Conservation (phyloP, 1,139 yeast species). For the Lodderomyces orthopsilosis region DNA sequence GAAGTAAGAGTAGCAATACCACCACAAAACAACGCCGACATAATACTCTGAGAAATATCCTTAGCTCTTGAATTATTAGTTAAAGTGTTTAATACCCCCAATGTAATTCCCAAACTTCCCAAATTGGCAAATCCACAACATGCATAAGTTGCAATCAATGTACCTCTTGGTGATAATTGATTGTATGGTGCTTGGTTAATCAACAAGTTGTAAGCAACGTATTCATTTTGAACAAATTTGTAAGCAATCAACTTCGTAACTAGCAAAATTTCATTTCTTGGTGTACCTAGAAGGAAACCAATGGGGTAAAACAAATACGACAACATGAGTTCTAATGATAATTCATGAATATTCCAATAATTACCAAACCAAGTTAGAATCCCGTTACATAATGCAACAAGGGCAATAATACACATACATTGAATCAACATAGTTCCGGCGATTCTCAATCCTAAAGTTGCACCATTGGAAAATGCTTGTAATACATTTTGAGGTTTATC, state of each 20-base stretch:
- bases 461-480: conserved; percentile 65
- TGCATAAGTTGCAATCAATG: conserved; percentile 61
- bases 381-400: conserved; percentile 59
- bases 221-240: conserved; percentile 65
- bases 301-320: conserved; percentile 62
- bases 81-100: conserved; percentile 60
- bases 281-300: conserved; percentile 60
- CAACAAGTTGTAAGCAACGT: conserved; percentile 53
- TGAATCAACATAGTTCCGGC: conserved; percentile 63
- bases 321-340: conserved; percentile 56
- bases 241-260: conserved; percentile 55
- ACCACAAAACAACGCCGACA: conserved; percentile 55
- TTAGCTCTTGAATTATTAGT: conserved; percentile 52
- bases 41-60: conserved; percentile 48
- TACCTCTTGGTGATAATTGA: conserved; percentile 51
- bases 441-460: conserved; percentile 56
- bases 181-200: conserved; percentile 44
- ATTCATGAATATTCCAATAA: conserved; percentile 55
- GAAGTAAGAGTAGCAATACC: conserved; percentile 55
- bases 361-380: conserved; percentile 63
- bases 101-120: conserved; percentile 62
- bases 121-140: conserved; percentile 66
- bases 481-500: conserved; percentile 52
- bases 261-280: conserved; percentile 52
- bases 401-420: conserved; percentile 60